Percentiles rank a stretch among this genome's conserved stretches.
Evolutionary conservation across 331 rosid species (phyloP).

Genomic region (Acacia concinna): DNA sequence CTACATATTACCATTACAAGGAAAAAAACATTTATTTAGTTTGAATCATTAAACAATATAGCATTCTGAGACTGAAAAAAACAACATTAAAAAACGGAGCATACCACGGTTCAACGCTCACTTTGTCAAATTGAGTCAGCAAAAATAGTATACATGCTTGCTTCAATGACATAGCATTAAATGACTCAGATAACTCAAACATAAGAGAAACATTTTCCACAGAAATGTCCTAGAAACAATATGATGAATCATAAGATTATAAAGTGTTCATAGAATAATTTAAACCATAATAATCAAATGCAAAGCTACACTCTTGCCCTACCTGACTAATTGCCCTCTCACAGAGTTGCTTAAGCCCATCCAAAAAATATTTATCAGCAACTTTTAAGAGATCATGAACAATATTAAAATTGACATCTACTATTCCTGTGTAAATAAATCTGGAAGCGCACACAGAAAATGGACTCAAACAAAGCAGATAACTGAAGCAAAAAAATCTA

Average conservation of each 20-base stretch:
- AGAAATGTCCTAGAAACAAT: constrained; percentile 45
- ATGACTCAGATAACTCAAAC: constrained; percentile 59
- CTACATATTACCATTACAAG: constrained; percentile 28
- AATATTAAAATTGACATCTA: constrained; percentile 45
- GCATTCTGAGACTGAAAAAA: neutral
- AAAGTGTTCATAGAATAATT: neutral
- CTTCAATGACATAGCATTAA: constrained; percentile 51
- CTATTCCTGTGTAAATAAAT: constrained; percentile 65
- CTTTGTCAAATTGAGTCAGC: constrained; percentile 45
- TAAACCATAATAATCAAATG: neutral
- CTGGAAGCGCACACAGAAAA: constrained; percentile 34
- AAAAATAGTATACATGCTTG: constrained; percentile 60
- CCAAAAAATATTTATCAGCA: constrained; percentile 81
- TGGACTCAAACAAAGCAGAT: neutral
- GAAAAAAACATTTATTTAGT: neutral
- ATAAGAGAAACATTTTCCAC: constrained; percentile 47
- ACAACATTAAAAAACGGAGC: neutral
- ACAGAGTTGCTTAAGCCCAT: constrained; percentile 61
- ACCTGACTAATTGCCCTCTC: constrained; percentile 65
- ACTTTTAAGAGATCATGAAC: constrained; percentile 67
- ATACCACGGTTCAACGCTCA: constrained; percentile 58
- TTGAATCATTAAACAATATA: neutral
- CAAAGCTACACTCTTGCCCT: constrained; percentile 1
- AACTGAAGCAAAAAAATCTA: neutral
- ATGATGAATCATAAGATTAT: constrained; percentile 7